Base-by-base conservation (phyloP, 495 filamentous ascomycete genomes). In the Penicillium goetzii region DNA sequence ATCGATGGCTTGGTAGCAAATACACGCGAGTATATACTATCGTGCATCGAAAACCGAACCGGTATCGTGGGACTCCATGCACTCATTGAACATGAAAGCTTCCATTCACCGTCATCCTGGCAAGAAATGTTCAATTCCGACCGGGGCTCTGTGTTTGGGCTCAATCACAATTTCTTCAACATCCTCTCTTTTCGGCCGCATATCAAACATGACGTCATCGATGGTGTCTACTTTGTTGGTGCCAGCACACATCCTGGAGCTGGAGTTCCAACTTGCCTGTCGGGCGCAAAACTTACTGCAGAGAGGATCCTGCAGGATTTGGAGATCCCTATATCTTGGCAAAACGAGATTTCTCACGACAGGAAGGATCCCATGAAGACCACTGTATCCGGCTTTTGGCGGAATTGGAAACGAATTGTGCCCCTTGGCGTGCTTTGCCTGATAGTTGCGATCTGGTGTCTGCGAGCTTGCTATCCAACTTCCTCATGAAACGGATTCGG, bases 171-270 rank as follows among this genome's bases (percentile, higher is more conserved):
- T 40, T 91, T 91, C 77, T 87, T 89, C 70, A 91, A 91, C 68
- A 88, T 91, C 28, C 71, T 90, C 1, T 73, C 76, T 17, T 91
- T 90, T 74, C 75, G 88, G 1, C 88, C 88, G 0, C 73, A 76
- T 52, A 89, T 84, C 3, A 76, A 77, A 63, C 84, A 86, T 50
- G 59, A 73, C 12, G 71, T 61, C 3, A 76, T 89, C 30, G 60
- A 75, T 8, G 72, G 77, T 10, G 64, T 82, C 51, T 88, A 87
- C 64, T 90, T 91, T 69, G 88, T 90, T 1, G 88, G 88, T 15
- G 88, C 88, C 2, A 85, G 80, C 64, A 89, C 88, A 50, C 88
- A 91, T 78, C 88, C 88, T 0, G 88, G 88, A 3, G 90, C 88
- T 0, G 88, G 88, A 0, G 88, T 91, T 50, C 88, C 88, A 33